Percentiles rank a stretch among this genome's conserved stretches.
These are phyloP conservation scores for Nicotiana sylvestris DNA, from an alignment of 257 asterid species.

Conservation along the genomic window DNA sequence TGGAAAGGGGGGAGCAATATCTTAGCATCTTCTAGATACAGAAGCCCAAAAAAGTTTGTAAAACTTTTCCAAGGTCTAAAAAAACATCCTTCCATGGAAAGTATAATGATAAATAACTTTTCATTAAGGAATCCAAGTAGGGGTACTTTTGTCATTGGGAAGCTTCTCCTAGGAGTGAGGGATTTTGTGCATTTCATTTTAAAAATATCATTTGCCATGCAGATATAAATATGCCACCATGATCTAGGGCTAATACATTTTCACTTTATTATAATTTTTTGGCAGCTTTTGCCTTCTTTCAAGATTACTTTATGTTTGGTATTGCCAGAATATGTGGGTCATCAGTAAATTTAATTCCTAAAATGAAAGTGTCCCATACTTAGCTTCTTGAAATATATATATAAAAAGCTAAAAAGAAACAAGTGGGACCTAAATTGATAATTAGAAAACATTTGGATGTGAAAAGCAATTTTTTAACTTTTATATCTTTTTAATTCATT, in stretches of 20 bases:
- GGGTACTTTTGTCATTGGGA: slow-evolving; percentile 53
- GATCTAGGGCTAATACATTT: slow-evolving; percentile 10
- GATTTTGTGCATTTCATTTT: slow-evolving; percentile 30
- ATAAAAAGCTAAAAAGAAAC: neutral
- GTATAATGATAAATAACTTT: slow-evolving; percentile 65
- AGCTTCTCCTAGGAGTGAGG: slow-evolving; percentile 66
- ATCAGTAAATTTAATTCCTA: neutral
- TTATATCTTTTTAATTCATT: neutral
- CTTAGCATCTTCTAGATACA: slow-evolving; percentile 27
- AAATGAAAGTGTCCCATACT: slow-evolving; percentile 1
- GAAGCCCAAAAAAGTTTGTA: slow-evolving; percentile 32
- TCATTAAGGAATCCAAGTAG: slow-evolving; percentile 40
- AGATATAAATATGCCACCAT: neutral
- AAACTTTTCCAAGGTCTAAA: slow-evolving; percentile 31
- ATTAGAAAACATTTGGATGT: neutral
- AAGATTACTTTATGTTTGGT: slow-evolving; percentile 27
- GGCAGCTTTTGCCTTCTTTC: slow-evolving; percentile 33
- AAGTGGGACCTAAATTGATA: slow-evolving; percentile 14
- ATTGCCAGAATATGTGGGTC: slow-evolving; percentile 11
- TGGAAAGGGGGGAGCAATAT: slow-evolving; percentile 20
- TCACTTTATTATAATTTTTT: slow-evolving; percentile 6
- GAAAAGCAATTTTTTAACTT: slow-evolving; percentile 1
- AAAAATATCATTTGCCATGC: slow-evolving; percentile 3
- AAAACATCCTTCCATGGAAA: slow-evolving; percentile 40
- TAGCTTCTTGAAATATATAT: neutral